A percentile compares a stretch with the other conserved stretches of the same genome.
Conservation (phyloP, 2,329 filamentous ascomycete species). For the Pyricularia grisea region DNA sequence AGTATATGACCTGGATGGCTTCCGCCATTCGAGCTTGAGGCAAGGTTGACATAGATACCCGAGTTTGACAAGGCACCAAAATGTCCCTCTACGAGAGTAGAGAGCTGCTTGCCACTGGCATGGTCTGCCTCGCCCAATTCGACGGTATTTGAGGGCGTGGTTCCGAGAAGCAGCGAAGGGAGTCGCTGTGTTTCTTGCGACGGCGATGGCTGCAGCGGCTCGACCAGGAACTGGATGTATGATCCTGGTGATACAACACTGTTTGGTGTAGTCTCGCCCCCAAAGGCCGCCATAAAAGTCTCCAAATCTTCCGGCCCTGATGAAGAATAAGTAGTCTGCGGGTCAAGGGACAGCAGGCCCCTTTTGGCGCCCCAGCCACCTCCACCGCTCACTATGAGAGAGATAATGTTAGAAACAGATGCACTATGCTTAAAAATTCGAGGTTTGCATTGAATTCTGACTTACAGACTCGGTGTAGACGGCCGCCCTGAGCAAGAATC, state of each 20-base stretch:
- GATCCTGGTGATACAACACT: conserved; percentile 55
- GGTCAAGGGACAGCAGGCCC: conserved; percentile 70
- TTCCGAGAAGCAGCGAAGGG: conserved; percentile 9
- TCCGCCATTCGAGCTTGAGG: conserved; percentile 11
- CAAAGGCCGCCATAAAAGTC: conserved; percentile 41
- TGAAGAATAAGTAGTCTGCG: conserved; percentile 45
- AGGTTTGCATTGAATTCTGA: conserved; percentile 5
- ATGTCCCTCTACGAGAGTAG: conserved; percentile 21
- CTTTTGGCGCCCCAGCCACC: conserved; percentile 79
- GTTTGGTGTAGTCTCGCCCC: conserved; percentile 27
- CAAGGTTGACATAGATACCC: conserved; percentile 41
- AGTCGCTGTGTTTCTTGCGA: neutral
- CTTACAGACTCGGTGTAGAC: conserved; percentile 36
- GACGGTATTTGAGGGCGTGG: conserved; percentile 3
- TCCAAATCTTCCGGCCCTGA: conserved; percentile 42
- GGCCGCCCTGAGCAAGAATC: conserved; percentile 32
- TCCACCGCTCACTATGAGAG: conserved; percentile 58
- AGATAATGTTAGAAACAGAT: conserved; percentile 9
- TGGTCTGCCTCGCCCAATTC: neutral
- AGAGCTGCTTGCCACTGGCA: neutral
- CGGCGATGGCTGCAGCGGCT: conserved; percentile 7
- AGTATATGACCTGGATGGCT: conserved; percentile 3
- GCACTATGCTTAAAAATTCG: neutral
- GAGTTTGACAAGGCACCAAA: conserved; percentile 57
- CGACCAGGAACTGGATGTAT: conserved; percentile 55